These are phyloP conservation scores for Candida sakaeoensis DNA, from an alignment of 805 yeast species.

Conservation along the genomic window DNA sequence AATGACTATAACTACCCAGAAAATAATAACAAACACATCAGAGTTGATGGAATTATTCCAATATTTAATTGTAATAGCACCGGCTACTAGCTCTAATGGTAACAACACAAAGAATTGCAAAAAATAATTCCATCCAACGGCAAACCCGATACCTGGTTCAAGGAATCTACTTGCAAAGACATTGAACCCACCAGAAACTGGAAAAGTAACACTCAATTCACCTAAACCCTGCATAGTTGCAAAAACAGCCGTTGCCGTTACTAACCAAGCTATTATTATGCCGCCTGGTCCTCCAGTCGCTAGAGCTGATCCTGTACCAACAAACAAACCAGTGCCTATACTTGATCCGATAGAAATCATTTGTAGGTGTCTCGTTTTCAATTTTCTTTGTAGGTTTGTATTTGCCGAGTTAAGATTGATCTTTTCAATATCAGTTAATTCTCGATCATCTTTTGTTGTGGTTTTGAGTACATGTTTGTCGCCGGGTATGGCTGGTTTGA, in stretches of 20 bases:
- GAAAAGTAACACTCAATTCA: conserved; percentile 58
- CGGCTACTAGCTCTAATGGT: conserved; percentile 57
- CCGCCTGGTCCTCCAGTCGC: conserved; percentile 63
- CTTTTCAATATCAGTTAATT: conserved; percentile 25
- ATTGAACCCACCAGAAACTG: conserved; percentile 61
- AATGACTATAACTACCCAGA: conserved; percentile 41
- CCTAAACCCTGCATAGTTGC: conserved; percentile 60
- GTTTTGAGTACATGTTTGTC: conserved; percentile 15
- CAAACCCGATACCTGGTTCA: conserved; percentile 58
- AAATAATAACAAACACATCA: conserved; percentile 57
- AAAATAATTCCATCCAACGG: conserved; percentile 30
- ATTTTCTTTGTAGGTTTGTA: conserved; percentile 53
- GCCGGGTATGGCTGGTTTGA: conserved; percentile 28
- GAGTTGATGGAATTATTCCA: conserved; percentile 52
- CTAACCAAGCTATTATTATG: conserved; percentile 52
- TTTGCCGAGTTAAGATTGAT: conserved; percentile 39
- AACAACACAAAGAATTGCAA: conserved; percentile 36
- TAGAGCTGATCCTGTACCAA: conserved; percentile 60
- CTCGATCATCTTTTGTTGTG: conserved; percentile 9
- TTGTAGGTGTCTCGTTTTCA: conserved; percentile 58
- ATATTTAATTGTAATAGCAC: conserved; percentile 50
- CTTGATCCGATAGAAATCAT: conserved; percentile 69
- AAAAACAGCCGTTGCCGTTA: conserved; percentile 55
- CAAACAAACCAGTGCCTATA: conserved; percentile 65
- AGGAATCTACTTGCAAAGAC: conserved; percentile 59